Base-by-base conservation (phyloP, 2,329 filamentous ascomycete species). In the Botryotinia globosa region DNA sequence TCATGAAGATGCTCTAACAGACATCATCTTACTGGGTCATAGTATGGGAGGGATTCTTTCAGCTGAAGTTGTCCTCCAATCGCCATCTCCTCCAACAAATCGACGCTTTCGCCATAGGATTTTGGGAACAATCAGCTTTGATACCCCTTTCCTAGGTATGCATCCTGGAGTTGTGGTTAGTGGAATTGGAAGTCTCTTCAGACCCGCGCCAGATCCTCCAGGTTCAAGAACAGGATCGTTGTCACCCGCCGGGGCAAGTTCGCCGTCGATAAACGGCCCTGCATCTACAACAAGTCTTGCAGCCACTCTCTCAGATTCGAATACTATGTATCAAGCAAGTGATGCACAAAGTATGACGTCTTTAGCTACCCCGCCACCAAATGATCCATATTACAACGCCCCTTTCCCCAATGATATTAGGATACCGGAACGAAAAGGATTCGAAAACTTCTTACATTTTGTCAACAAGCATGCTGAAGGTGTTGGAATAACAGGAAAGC, bases 31-130 rank as follows among this genome's bases (percentile, higher is more conserved):
- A 4, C 84, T 97, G 4, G 94, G 94, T 0, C 94, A 97, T 81
- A 97, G 93, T 59, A 95, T 98, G 89, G 94, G 94, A 25, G 94
- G 94, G 1, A 85, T 98, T 37, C 82, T 98, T 39, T 89, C 92
- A 39, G 93, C 92, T 1, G 94, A 98, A 77, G 88, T 97, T 39
- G 89, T 89, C 4, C 83, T 97, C 62, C 86, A 92, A 80, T 76
- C 72, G 62, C 74, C 78, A 29, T 45, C 44, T 29, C 71, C 75
- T 59, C 75, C 75, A 51, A 73, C 75, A 22, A 73, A 69, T 34
- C 73, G 74, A 73, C 83, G 83, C 18, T 89, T 92, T 76, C 90
- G 89, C 75, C 93, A 97, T 83, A 88, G 89, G 16, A 92, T 97
- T 58, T 82, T 97, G 44, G 94, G 94, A 0, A 90, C 90, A 7